Evolutionary conservation across 225 moss, liverwort and hornwort species (phyloP).

Genomic region (Polytrichum formosum): DNA sequence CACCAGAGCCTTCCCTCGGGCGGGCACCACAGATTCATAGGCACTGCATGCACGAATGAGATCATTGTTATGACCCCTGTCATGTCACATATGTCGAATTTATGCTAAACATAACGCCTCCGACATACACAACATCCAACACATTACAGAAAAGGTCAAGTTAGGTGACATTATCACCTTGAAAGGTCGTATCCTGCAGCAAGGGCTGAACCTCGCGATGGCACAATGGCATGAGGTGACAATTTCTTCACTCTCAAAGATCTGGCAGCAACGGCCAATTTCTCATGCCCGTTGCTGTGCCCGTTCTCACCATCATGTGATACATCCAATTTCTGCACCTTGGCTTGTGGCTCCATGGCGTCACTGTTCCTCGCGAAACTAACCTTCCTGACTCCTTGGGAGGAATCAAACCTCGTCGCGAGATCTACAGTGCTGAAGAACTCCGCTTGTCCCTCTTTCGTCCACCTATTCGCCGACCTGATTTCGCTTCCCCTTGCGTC

Average conservation of each 20-base stretch:
- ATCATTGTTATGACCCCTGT: neutral
- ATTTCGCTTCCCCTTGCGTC: no score
- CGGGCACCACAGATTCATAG: slow-evolving; percentile 54
- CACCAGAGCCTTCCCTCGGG: slow-evolving; percentile 78
- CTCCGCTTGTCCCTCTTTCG: no score
- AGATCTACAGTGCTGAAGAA: no score
- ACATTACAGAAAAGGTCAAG: neutral
- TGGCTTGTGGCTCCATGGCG: slow-evolving; percentile 39
- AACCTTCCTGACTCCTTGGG: no score
- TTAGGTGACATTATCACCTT: slow-evolving; percentile 33
- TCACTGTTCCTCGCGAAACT: neutral
- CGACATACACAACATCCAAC: neutral
- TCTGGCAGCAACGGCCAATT: slow-evolving; percentile 22
- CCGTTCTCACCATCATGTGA: neutral
- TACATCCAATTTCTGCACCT: slow-evolving; percentile 33
- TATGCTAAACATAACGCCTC: neutral
- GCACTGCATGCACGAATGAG: slow-evolving; percentile 43
- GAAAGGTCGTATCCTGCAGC: slow-evolving; percentile 92
- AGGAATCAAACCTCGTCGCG: no score
- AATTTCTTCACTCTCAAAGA: slow-evolving; percentile 75
- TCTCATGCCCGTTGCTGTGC: slow-evolving; percentile 11
- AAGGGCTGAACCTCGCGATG: slow-evolving; percentile 60
- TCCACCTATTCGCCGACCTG: no score
- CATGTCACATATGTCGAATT: neutral
- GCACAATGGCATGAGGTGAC: slow-evolving; percentile 64